phyloP scores from a whole-genome alignment of 2,329 filamentous ascomycete species.

The Penicillium freii region DNA sequence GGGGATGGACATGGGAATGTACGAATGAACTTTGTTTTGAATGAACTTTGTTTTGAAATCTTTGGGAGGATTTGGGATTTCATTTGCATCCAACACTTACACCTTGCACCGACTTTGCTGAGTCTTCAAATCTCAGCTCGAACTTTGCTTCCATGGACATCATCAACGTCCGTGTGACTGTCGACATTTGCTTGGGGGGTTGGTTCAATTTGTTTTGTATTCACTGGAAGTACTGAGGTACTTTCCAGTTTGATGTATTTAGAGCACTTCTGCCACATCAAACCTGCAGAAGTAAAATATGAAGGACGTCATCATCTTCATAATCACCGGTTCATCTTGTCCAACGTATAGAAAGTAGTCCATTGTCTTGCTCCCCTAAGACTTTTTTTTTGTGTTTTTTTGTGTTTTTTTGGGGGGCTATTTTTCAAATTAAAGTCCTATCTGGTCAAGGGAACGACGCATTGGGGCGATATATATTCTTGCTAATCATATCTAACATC shows the following conservation, averaged over 20 bases:
- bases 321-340: not conserved
- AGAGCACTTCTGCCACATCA: not conserved
- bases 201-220: not conserved
- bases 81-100: not conserved
- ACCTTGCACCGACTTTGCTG: not conserved
- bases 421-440: too few relatives aligned
- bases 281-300: not conserved
- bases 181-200: not conserved
- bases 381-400: too few relatives aligned
- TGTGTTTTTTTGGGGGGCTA: too few relatives aligned
- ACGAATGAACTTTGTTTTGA: not conserved
- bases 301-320: not conserved
- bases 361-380: too few relatives aligned
- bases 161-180: not conserved
- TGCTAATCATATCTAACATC: not conserved
- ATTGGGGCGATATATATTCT: not conserved
- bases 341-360: not conserved
- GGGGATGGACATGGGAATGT: not conserved
- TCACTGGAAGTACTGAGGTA: not conserved
- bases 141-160: not conserved
- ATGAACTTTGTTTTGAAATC: not conserved
- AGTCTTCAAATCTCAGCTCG: not conserved
- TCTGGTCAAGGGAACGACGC: not conserved
- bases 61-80: not conserved
- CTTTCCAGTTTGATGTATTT: not conserved